A percentile compares a stretch with the other conserved stretches of the same genome.
phyloP scores from a whole-genome alignment of 805 yeast species.

The Blastobotrys robertii region DNA sequence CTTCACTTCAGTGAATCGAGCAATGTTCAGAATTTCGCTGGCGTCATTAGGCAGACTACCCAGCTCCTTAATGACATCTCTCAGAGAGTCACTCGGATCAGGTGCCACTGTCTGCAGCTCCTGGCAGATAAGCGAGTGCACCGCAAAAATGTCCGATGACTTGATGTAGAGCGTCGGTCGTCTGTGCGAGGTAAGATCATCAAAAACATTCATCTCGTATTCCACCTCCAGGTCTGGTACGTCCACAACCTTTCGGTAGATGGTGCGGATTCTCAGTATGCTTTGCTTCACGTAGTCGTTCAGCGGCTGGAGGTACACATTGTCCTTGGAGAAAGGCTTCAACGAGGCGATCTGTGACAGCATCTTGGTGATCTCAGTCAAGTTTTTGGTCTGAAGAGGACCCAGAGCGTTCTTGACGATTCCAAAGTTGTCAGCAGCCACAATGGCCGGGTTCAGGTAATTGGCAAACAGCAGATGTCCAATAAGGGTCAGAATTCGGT shows the following conservation, averaged over 20 bases:
- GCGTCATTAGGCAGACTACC: constrained; percentile 37
- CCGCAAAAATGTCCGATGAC: constrained; percentile 27
- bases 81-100: constrained; percentile 43
- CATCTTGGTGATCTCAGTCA: constrained; percentile 47
- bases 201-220: constrained; percentile 54
- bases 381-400: constrained; percentile 39
- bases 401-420: constrained; percentile 30
- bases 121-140: constrained; percentile 31
- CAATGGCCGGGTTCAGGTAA: constrained; percentile 29
- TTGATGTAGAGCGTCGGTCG: constrained; percentile 30
- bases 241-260: constrained; percentile 41
- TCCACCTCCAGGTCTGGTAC: constrained; percentile 48
- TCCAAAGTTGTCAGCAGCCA: constrained; percentile 40
- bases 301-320: constrained; percentile 67
- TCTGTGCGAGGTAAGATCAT: constrained; percentile 52
- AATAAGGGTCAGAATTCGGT: constrained; percentile 52
- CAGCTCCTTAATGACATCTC: constrained; percentile 33
- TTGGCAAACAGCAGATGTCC: constrained; percentile 41
- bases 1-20: constrained; percentile 43
- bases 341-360: constrained; percentile 57
- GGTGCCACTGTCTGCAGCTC: constrained; percentile 21
- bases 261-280: constrained; percentile 35
- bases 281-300: constrained; percentile 58
- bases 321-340: constrained; percentile 51
- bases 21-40: constrained; percentile 38